These are phyloP conservation scores for Candolleomyces aberdarensis DNA, from an alignment of 768 basidiomycete genomes.

Conservation along the genomic window DNA sequence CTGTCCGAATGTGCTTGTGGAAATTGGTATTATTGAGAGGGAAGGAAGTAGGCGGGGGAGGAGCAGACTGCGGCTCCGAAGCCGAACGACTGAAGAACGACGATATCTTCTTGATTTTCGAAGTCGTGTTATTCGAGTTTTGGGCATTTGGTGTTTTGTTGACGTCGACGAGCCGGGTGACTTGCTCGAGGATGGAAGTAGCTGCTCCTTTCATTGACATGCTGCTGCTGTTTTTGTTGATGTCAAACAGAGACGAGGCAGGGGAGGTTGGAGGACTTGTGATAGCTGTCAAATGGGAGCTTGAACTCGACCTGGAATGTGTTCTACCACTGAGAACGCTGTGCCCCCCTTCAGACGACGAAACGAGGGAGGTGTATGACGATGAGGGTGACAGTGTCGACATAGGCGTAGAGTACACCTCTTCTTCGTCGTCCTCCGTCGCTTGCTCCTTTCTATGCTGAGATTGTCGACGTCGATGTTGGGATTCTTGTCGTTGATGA, in stretches of 20 bases:
- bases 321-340: conserved; percentile 1
- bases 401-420: not conserved
- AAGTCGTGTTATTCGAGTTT: no score
- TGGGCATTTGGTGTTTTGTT: no score
- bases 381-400: conserved; percentile 7
- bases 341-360: not conserved
- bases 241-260: conserved; percentile 9
- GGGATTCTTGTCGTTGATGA: not conserved
- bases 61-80: no score
- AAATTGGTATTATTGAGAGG: not conserved
- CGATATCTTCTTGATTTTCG: no score
- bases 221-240: not conserved
- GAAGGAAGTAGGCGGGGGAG: no score
- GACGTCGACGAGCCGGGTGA: no score
- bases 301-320: conserved; percentile 7
- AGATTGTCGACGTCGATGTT: not conserved
- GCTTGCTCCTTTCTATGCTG: no score
- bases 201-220: not conserved
- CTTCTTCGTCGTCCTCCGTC: no score
- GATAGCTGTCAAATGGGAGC: conserved; percentile 6
- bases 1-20: not conserved
- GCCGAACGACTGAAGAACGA: no score
- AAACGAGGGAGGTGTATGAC: not conserved
- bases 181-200: not conserved
- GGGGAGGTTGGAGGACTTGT: conserved; percentile 5